phyloP scores from a whole-genome alignment of 495 filamentous ascomycete genomes.

The Podospora pseudopauciseta region DNA sequence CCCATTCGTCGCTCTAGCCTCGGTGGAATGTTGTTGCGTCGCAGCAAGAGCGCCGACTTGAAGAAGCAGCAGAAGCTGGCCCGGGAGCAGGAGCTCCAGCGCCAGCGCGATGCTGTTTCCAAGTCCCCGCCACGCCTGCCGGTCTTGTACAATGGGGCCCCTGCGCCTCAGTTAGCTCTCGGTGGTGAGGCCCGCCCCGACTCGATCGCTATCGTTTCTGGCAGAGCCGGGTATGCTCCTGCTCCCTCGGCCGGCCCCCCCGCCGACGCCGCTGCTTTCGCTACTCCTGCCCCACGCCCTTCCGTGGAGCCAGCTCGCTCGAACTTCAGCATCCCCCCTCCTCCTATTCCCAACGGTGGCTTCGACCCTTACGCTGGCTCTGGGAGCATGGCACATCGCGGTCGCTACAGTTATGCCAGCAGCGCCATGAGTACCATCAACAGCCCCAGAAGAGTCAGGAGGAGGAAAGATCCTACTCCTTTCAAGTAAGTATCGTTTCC shows the following conservation, averaged over 20 bases:
- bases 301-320: constrained; percentile 45
- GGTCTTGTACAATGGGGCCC: constrained; percentile 58
- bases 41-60: constrained; percentile 75
- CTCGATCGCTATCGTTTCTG: constrained; percentile 59
- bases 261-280: not conserved
- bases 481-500: constrained; percentile 75
- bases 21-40: constrained; percentile 64
- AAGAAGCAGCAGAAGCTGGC: constrained; percentile 57
- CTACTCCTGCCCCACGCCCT: constrained; percentile 36
- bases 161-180: constrained; percentile 57
- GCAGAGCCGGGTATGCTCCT: constrained; percentile 33
- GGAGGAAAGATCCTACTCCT: constrained; percentile 93
- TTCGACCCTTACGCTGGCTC: constrained; percentile 75
- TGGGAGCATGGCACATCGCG: constrained; percentile 96
- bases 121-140: constrained; percentile 77
- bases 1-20: constrained; percentile 51
- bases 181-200: constrained; percentile 69
- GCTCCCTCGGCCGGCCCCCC: not conserved
- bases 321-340: constrained; percentile 36
- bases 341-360: constrained; percentile 52
- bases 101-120: constrained; percentile 64
- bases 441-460: constrained; percentile 84
- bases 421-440: constrained; percentile 89
- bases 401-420: constrained; percentile 94
- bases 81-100: constrained; percentile 62